Conservation (phyloP, 2,329 filamentous ascomycete genomes). For the Nemania serpens region DNA sequence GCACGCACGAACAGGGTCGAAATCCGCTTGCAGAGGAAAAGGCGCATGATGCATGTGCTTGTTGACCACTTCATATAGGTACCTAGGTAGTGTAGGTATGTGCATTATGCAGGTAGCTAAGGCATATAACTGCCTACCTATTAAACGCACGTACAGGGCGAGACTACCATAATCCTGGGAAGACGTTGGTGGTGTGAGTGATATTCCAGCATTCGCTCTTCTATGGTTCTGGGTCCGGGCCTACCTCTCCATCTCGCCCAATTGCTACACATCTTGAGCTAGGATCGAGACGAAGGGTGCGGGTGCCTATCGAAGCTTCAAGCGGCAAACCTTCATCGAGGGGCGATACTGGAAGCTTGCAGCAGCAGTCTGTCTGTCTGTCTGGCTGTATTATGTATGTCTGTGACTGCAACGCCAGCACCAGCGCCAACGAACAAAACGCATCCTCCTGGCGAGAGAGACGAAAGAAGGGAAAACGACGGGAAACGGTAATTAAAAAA, state of each 20-base stretch:
- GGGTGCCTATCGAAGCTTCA: conserved; percentile 4
- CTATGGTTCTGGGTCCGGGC: conserved; percentile 19
- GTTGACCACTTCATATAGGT: background rate
- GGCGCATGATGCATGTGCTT: conserved; percentile 19
- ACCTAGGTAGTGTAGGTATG: background rate
- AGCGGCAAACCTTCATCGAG: background rate
- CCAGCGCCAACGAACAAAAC: too few species aligned
- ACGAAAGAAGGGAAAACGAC: too few species aligned
- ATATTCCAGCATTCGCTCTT: conserved; percentile 19
- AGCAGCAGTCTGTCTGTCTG: background rate
- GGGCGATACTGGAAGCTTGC: background rate
- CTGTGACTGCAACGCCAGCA: background rate
- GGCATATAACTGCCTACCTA: too few species aligned
- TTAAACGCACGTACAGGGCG: background rate
- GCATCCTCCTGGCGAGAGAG: too few species aligned
- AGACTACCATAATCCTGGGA: conserved; percentile 16
- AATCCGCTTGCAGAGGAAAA: conserved; percentile 13
- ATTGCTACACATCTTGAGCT: conserved; percentile 10
- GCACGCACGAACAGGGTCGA: conserved; percentile 13
- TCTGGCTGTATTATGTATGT: background rate
- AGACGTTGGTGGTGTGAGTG: conserved; percentile 22
- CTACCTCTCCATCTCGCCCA: background rate
- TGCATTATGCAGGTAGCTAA: background rate
- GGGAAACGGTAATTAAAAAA: too few species aligned
- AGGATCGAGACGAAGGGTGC: background rate